Conservation (phyloP, 139 green algal species). For the Haematococcus lacustris region DNA sequence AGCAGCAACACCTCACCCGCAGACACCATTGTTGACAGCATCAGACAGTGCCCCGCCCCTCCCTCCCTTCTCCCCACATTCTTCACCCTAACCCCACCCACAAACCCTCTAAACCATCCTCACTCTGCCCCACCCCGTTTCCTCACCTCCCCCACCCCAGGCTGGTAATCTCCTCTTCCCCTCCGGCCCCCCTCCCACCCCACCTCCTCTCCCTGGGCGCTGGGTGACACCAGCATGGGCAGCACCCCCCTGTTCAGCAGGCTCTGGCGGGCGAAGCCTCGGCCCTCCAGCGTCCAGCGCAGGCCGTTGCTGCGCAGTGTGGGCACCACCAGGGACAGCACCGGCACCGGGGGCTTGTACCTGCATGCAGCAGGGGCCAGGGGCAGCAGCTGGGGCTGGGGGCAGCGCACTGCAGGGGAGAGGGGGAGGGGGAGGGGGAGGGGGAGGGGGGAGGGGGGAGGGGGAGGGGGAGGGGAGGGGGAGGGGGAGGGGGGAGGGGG, state of each 20-base stretch:
- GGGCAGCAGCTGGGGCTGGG: conserved; percentile 81
- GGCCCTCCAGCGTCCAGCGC: conserved; percentile 71
- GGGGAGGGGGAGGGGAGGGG: no score
- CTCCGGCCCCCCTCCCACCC: not conserved
- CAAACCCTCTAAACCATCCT: not conserved
- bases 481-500: no score
- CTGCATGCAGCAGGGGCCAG: conserved; percentile 83
- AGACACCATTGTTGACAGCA: not conserved
- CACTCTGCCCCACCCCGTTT: not conserved
- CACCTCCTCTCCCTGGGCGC: conserved; percentile 37
- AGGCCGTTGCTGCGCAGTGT: conserved; percentile 65
- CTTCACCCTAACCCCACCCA: not conserved
- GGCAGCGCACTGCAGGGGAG: no score
- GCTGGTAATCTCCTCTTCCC: not conserved
- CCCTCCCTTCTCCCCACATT: not conserved
- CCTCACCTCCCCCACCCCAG: not conserved
- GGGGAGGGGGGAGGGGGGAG: no score
- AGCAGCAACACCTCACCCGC: not conserved
- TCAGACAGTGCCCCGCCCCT: not conserved
- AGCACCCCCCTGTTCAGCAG: conserved; percentile 68
- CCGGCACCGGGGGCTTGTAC: conserved; percentile 73
- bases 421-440: no score
- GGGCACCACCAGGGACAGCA: conserved; percentile 86
- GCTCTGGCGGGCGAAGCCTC: conserved; percentile 64
- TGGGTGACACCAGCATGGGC: conserved; percentile 74